phyloP scores from a whole-genome alignment of 176 grass and related monocot genomes.

The Pontederia crassipes region DNA sequence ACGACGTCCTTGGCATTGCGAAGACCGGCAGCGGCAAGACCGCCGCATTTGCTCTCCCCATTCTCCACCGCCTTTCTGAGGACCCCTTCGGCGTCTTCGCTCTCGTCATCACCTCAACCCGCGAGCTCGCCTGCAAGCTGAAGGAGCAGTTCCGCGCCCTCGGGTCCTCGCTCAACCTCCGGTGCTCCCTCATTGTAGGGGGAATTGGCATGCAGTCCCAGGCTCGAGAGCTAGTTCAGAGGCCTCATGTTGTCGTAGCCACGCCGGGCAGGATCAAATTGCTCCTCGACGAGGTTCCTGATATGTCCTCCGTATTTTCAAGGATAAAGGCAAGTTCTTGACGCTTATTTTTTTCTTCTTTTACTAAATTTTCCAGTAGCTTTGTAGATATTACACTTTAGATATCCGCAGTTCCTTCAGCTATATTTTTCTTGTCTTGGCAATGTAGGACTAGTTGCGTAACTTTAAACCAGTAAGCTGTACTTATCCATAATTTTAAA shows the following conservation, averaged over 20 bases:
- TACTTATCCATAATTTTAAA: too few species aligned
- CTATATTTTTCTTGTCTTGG: too few species aligned
- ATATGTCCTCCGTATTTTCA: slow-evolving; percentile 67
- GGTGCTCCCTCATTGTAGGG: slow-evolving; percentile 69
- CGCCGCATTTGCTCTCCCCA: slow-evolving; percentile 72
- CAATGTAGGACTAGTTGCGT: too few species aligned
- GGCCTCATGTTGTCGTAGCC: slow-evolving; percentile 71
- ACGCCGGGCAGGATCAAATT: slow-evolving; percentile 78
- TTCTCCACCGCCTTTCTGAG: slow-evolving; percentile 65
- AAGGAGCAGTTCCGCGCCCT: slow-evolving; percentile 89
- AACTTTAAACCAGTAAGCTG: too few species aligned
- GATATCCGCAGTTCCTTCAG: not conserved
- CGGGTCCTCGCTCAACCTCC: slow-evolving; percentile 55
- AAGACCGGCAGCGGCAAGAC: slow-evolving; percentile 94
- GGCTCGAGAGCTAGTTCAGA: slow-evolving; percentile 54
- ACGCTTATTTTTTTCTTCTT: not conserved
- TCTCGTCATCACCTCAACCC: slow-evolving; percentile 63
- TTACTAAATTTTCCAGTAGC: too few species aligned
- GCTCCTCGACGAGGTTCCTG: slow-evolving; percentile 51
- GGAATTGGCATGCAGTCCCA: slow-evolving; percentile 68
- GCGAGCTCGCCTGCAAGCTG: slow-evolving; percentile 80
- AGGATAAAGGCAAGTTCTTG: slow-evolving; percentile 46
- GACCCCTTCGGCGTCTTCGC: slow-evolving; percentile 63
- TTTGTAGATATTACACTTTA: not conserved
- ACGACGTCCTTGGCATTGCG: slow-evolving; percentile 69